phyloP scores from a whole-genome alignment of 306 rosid genomes.

The Ceratonia siliqua region DNA sequence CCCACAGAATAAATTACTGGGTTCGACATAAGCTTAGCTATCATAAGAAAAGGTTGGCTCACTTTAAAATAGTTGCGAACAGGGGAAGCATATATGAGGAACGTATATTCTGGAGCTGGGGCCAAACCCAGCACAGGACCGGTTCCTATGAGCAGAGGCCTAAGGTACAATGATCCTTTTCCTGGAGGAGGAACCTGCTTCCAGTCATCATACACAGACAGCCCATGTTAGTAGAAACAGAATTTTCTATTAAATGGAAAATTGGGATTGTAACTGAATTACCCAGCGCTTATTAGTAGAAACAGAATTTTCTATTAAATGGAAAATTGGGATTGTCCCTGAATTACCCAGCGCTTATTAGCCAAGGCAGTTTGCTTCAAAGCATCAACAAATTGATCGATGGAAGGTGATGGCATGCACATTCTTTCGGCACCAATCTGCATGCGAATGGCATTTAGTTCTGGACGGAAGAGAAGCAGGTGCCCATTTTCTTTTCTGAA shows the following conservation, averaged over 20 bases:
- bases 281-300: constrained; percentile 56
- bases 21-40: no score
- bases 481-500: constrained; percentile 74
- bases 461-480: constrained; percentile 76
- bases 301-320: neutral
- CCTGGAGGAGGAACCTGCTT: constrained; percentile 82
- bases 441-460: constrained; percentile 71
- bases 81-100: constrained; percentile 83
- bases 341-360: constrained; percentile 76
- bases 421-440: constrained; percentile 74
- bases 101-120: constrained; percentile 76
- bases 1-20: neutral
- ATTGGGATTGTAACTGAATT: neutral
- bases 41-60: neutral
- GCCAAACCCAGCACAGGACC: constrained; percentile 85
- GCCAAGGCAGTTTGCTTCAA: constrained; percentile 70
- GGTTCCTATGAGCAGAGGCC: constrained; percentile 86
- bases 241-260: neutral
- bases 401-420: constrained; percentile 85
- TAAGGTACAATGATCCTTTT: constrained; percentile 77
- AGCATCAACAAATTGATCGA: constrained; percentile 68
- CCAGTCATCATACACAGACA: constrained; percentile 32
- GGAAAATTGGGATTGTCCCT: neutral
- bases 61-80: constrained; percentile 93
- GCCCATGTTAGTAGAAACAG: constrained; percentile 25